Evolutionary conservation across 805 yeast genomes (phyloP).

Genomic region (Grigorovia transvaalensis): DNA sequence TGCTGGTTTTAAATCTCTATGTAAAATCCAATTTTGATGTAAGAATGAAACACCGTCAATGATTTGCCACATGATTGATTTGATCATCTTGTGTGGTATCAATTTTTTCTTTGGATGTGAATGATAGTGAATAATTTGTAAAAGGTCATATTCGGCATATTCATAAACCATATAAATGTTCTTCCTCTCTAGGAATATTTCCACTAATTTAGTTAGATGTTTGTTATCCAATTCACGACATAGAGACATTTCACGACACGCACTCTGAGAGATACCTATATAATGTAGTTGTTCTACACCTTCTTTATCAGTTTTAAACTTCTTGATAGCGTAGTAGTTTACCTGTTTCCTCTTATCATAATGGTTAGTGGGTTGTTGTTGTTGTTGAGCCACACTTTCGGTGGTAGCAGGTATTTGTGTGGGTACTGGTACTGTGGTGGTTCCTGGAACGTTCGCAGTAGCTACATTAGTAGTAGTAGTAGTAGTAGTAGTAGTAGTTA

Average conservation of each 20-base stretch:
- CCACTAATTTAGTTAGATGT: constrained; percentile 71
- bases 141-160: constrained; percentile 88
- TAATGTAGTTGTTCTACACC: constrained; percentile 75
- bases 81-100: constrained; percentile 69
- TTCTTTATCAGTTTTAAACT: constrained; percentile 88
- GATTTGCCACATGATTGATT: constrained; percentile 86
- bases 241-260: constrained; percentile 90
- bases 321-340: constrained; percentile 71
- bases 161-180: constrained; percentile 92
- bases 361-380: background rate
- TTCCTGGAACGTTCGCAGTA: too few species aligned
- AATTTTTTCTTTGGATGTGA: constrained; percentile 77
- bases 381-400: too few species aligned
- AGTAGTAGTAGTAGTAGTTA: too few species aligned
- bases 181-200: constrained; percentile 77
- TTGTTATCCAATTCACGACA: constrained; percentile 78
- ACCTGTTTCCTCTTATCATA: background rate
- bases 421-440: too few species aligned
- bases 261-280: constrained; percentile 93
- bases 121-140: constrained; percentile 90
- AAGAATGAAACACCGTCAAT: constrained; percentile 82
- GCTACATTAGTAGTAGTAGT: too few species aligned
- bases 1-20: constrained; percentile 94
- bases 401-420: too few species aligned
- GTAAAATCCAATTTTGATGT: constrained; percentile 94